phyloP scores from a whole-genome alignment of 371 early-diverging fungal genomes.

The Actinomortierella ambigua region DNA sequence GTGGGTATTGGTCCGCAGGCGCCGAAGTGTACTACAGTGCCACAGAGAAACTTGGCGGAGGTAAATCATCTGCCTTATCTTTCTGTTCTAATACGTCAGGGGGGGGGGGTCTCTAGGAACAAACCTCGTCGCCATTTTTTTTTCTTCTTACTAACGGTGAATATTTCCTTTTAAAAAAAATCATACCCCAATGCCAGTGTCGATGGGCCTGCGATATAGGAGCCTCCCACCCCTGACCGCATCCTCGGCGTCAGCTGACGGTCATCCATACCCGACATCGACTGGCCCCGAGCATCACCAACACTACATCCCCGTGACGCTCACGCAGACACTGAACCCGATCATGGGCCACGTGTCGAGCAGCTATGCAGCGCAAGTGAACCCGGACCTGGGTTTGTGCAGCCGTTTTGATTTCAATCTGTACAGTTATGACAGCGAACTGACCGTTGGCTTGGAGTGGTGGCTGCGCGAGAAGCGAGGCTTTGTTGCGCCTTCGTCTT shows the following conservation, averaged over 20 bases:
- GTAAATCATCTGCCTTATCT: constrained; percentile 51
- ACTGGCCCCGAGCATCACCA: constrained; percentile 43
- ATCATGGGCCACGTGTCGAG: constrained; percentile 87
- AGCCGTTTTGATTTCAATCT: constrained; percentile 88
- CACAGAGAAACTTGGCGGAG: constrained; percentile 86
- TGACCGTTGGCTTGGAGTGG: constrained; percentile 85
- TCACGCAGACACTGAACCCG: constrained; percentile 84
- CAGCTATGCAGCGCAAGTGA: constrained; percentile 81
- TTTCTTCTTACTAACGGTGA: neutral
- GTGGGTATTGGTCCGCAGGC: constrained; percentile 76
- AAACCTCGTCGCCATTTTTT: no score
- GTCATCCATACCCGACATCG: constrained; percentile 34
- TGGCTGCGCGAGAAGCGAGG: constrained; percentile 49
- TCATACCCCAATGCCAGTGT: constrained; percentile 65
- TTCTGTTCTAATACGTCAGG: neutral
- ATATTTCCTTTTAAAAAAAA: neutral
- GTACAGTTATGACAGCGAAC: constrained; percentile 87
- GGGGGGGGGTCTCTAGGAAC: no score
- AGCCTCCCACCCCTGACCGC: constrained; percentile 59
- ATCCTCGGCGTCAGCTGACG: neutral
- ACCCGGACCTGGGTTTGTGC: constrained; percentile 69
- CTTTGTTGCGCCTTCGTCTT: neutral
- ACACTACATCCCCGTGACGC: constrained; percentile 55
- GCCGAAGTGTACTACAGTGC: constrained; percentile 86
- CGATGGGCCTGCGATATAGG: constrained; percentile 73